Evolutionary conservation across 768 basidiomycete genomes (phyloP), one percentile per base, ranked within the genome.

Genomic region (Amylocystis lapponica): DNA sequence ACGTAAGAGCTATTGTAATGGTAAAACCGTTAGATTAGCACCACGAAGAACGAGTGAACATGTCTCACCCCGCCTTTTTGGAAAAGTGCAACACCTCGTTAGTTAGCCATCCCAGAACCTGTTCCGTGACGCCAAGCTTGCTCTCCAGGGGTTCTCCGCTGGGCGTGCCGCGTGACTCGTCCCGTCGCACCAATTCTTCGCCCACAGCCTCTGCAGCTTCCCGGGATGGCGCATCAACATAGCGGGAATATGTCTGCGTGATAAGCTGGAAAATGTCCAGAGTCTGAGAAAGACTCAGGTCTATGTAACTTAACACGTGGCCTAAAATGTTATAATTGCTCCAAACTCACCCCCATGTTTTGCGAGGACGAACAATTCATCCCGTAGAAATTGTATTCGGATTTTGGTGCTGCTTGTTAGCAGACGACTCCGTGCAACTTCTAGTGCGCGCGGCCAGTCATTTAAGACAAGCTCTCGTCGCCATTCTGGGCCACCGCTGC

Each of bases 221-320:
- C 47, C 82, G 71, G 1, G 90, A 93, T 36, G 69, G 56, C 2
- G 71, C 60, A 59, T 94, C 91, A 33, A 78, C 66, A 68, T 92
- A 92, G 53, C 83, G 78, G 13, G 86, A 79, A 61, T 89, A 86
- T 0, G 86, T 91, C 39, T 78, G 65, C 2, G 82, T 84, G 37
- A 93, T 64, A 4, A 92, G 66, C 45, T 72, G 71, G 61, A 93
- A 83, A 20, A 92, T 54, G 56, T 89, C 88, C 63, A 82, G 52
- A 16, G 67, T 69, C 56, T 86, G 83, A 0, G 75, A 67, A 39
- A 81, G 62, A 27, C 63, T 66, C 40, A 87, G 64, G 54, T 81
- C 86, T 89, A 50, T 23, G 27, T 27, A 26, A 35, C 46, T 23
- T 21, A 36, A n/a, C 16, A 43, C 26, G n/a, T 43, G 14, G 45